Base-by-base conservation (phyloP, 768 basidiomycete genomes). In the Lactarius vividus region DNA sequence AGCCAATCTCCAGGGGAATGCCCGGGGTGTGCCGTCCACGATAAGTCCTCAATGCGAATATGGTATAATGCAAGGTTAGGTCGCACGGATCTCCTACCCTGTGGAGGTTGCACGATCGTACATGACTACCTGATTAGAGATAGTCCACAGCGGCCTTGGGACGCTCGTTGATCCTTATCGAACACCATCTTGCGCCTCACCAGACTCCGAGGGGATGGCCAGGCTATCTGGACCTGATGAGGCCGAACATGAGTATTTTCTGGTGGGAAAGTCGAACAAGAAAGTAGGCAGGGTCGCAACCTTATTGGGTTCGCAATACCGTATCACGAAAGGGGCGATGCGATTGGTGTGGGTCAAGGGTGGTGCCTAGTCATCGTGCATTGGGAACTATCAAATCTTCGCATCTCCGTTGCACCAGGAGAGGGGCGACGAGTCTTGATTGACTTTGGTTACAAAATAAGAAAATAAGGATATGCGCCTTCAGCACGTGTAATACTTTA, bases 161-260 rank as follows among this genome's bases (percentile, higher is more conserved):
- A 55, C 57, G 52, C 40, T 55, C 57, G 66, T 55, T 57, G 42
- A 67, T 63, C 66, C 40, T 63, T 55, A 63, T 67, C 40, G 39
- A 59, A 35, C n/a, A 54, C 20, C 35, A 53, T 39, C 9, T 49
- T 54, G 39, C 52, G 61, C 61, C 56, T 62, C 35, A 57, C 42
- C 49, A 33, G 44, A 57, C 35, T 52, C 61, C 65, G 61, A 62
- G 57, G 55, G 20, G 16, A 59, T 33, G 65, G 65, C 31, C 39
- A 13, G 13, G n/a, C 26, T 28, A 59, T 44, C 40, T 29, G 26
- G 26, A 59, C 39, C 49, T 26, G 23, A 62, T 55, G 18, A 8
- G 23, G 33, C 52, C 56, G 18, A 29, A 52, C 62, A 63, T 37
- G 57, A 35, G 57, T n/a, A 29, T 44, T 66, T 67, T 40, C 40